Percentiles rank a stretch among this genome's conserved stretches.
Conservation (phyloP, 2,329 filamentous ascomycete genomes). For the Penicillium sp. region DNA sequence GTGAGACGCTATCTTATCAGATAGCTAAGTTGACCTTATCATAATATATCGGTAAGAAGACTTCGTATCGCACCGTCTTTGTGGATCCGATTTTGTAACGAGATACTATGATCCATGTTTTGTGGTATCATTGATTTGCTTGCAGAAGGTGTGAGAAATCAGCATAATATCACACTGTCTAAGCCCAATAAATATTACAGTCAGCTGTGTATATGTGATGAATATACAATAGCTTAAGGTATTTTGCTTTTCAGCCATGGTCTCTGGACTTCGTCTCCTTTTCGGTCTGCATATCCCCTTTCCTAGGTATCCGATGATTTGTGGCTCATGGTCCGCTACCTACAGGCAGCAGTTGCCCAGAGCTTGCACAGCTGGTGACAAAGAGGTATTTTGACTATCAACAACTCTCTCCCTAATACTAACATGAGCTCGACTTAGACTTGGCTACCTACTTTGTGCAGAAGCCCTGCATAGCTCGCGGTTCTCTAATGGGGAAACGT, state of each 20-base stretch:
- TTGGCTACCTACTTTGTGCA: conserved; percentile 64
- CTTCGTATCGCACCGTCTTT: too few relatives aligned
- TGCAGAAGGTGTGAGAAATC: too few relatives aligned
- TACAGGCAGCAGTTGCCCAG: conserved; percentile 69
- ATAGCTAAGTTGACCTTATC: too few relatives aligned
- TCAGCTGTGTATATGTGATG: neutral
- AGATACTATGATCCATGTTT: too few relatives aligned
- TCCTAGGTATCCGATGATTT: neutral
- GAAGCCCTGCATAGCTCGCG: conserved; percentile 17
- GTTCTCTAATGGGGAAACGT: conserved; percentile 54
- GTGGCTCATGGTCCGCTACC: conserved; percentile 5
- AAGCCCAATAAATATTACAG: too few relatives aligned
- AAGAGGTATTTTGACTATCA: conserved; percentile 49
- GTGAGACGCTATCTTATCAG: too few relatives aligned
- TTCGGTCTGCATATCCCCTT: neutral
- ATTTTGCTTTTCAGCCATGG: neutral
- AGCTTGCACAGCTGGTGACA: conserved; percentile 65
- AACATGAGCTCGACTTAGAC: conserved; percentile 58
- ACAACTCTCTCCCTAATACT: neutral
- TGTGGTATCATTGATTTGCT: too few relatives aligned
- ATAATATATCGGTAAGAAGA: too few relatives aligned
- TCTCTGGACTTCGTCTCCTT: neutral
- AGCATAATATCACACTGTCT: too few relatives aligned
- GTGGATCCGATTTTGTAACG: too few relatives aligned
- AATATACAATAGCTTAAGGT: neutral